These are phyloP conservation scores for Penicillium sclerotiorum DNA, from an alignment of 2,329 filamentous ascomycete genomes.

Conservation along the genomic window DNA sequence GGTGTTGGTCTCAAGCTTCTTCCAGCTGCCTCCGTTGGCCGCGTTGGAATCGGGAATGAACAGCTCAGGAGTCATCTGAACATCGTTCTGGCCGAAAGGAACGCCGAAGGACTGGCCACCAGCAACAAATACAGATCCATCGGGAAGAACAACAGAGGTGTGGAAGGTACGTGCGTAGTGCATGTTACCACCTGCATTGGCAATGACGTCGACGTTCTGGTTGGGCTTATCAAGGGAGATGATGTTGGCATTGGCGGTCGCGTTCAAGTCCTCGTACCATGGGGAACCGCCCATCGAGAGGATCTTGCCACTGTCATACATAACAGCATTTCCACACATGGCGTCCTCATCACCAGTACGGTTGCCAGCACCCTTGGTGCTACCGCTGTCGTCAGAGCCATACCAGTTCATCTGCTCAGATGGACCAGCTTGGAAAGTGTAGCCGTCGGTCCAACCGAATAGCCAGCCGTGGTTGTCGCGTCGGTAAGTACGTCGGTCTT, in stretches of 20 bases:
- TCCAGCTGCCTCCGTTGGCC: constrained; percentile 37
- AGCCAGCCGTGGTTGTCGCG: too few relatives aligned
- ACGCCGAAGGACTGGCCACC: constrained; percentile 51
- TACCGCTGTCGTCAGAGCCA: too few relatives aligned
- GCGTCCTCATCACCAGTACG: constrained; percentile 53
- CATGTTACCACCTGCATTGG: constrained; percentile 50
- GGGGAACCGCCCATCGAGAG: constrained; percentile 55
- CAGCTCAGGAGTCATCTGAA: constrained; percentile 49
- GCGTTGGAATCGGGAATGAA: constrained; percentile 44
- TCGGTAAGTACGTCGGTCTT: too few relatives aligned
- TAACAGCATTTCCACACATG: constrained; percentile 60
- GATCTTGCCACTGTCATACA: constrained; percentile 63
- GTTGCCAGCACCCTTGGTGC: constrained; percentile 44
- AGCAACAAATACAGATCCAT: constrained; percentile 51
- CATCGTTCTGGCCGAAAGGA: constrained; percentile 49
- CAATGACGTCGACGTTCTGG: constrained; percentile 35
- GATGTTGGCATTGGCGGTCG: constrained; percentile 51
- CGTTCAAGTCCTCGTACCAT: constrained; percentile 45
- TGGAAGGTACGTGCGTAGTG: constrained; percentile 46
- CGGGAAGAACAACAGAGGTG: constrained; percentile 53
- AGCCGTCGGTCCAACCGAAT: too few relatives aligned
- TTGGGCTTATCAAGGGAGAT: constrained; percentile 48
- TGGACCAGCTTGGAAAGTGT: too few relatives aligned
- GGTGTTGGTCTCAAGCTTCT: constrained; percentile 25
- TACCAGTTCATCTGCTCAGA: too few relatives aligned